Evolutionary conservation across 2,329 filamentous ascomycete genomes (phyloP).

Genomic region (Sarocladium oryzae): DNA sequence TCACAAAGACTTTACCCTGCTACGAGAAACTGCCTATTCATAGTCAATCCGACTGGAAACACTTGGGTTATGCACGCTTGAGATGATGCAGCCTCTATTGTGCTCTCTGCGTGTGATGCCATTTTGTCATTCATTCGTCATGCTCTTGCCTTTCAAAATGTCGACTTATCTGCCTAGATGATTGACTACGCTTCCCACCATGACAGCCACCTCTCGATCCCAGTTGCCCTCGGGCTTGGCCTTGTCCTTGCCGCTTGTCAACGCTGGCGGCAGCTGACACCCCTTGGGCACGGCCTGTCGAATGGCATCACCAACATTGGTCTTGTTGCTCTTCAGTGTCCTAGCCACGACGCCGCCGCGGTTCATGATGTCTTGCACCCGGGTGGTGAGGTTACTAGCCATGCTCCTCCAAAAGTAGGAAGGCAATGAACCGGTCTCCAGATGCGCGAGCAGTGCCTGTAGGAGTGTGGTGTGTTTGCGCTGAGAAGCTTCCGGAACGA

Average conservation of each 20-base stretch:
- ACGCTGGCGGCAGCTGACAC: slow-evolving; percentile 57
- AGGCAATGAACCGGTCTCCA: slow-evolving; percentile 81
- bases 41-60: no score
- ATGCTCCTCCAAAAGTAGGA: slow-evolving; percentile 93
- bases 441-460: slow-evolving; percentile 62
- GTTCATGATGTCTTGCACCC: slow-evolving; percentile 78
- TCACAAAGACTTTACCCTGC: no score
- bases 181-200: slow-evolving; percentile 77
- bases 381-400: slow-evolving; percentile 66
- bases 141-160: no score
- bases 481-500: slow-evolving; percentile 41
- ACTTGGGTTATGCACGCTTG: no score
- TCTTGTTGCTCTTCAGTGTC: slow-evolving; percentile 70
- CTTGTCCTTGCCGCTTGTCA: slow-evolving; percentile 37
- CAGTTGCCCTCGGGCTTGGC: slow-evolving; percentile 50
- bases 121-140: no score
- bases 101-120: no score
- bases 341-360: slow-evolving; percentile 79
- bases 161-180: slow-evolving; percentile 38
- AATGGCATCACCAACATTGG: slow-evolving; percentile 68
- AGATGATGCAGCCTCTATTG: no score
- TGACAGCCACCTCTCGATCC: slow-evolving; percentile 91
- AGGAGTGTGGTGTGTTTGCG: slow-evolving; percentile 44
- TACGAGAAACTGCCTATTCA: no score
- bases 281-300: slow-evolving; percentile 78